Base-by-base conservation (phyloP, 164 flowering plant species). In the Chimonanthus praecox region DNA sequence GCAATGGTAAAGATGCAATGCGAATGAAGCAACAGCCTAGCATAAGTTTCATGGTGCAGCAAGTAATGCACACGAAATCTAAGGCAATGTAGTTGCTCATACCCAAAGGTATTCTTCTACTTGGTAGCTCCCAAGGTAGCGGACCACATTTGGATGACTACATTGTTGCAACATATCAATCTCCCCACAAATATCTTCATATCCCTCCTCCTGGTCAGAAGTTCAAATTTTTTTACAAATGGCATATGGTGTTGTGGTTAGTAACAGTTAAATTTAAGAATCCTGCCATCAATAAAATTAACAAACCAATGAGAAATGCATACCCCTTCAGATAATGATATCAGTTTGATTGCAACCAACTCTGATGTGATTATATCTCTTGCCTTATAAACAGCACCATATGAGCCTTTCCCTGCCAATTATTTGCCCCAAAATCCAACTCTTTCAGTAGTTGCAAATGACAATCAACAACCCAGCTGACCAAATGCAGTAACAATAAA, bases 111-210 rank as follows among this genome's bases (percentile, higher is more conserved):
- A 94, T 72, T 94, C 99, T 78, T 96, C 99, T 66, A 97, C 98
- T 85, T 96, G 99, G 79, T 92, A 96, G 83, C 99, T 96, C 65
- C 99, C 98, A 73, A 96, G 90, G 78, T 96, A 96, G 51, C 99
- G 94, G 45, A 96, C 99, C 79, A 96, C 99, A 87, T 96, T 96
- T 9, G 99, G 98, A 84, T 96, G 98, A 84, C 86, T 94, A 77
- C 99, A 96, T 71, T 96, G 97, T 83, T 96, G 99, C 84, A 96
- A 82, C 97, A 93, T 96, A 85, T 96, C 99, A 80, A 96, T 96
- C 80, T 96, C 99, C 58, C 99, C 98, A 69, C 98, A 91, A 72
- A 96, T 96, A 77, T 96, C 99, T 82, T 96, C 99, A 81, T 94
- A 96, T 33, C 99, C 99, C 82, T 96, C 99, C 82, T 96, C 99